These are phyloP conservation scores for Tuber melanosporum DNA, from an alignment of 495 filamentous ascomycete species.

Conservation along the genomic window DNA sequence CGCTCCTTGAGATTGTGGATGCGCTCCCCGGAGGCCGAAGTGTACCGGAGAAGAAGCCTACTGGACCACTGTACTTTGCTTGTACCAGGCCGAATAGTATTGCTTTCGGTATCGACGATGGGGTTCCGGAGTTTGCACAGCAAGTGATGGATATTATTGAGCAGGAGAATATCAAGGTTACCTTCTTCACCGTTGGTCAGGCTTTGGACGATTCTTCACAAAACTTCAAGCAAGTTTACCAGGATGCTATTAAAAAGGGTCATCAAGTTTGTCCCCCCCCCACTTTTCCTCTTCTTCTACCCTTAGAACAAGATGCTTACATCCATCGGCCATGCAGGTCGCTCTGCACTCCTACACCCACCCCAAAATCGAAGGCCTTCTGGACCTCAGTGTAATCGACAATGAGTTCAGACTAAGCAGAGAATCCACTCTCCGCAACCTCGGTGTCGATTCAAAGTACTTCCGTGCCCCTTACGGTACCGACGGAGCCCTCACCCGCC, in stretches of 20 bases:
- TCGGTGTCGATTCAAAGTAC: conserved; percentile 19
- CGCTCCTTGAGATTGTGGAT: conserved; percentile 61
- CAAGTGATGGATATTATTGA: conserved; percentile 60
- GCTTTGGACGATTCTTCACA: conserved; percentile 54
- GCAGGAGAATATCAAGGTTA: conserved; percentile 58
- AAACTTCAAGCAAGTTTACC: conserved; percentile 57
- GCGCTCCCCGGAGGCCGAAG: conserved; percentile 48
- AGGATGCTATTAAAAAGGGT: conserved; percentile 54
- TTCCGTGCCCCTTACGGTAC: conserved; percentile 70
- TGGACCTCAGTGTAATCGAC: conserved; percentile 54
- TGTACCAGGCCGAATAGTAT: conserved; percentile 68
- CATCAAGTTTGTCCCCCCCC: conserved; percentile 50
- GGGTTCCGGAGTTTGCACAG: conserved; percentile 55
- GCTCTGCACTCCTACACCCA: conserved; percentile 70
- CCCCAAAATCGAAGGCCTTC: conserved; percentile 63
- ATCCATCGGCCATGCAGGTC: conserved; percentile 47
- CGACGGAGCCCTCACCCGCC: conserved; percentile 64
- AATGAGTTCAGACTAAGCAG: conserved; percentile 57
- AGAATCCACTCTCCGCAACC: conserved; percentile 10
- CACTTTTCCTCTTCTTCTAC: background rate
- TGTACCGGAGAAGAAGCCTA: conserved; percentile 58
- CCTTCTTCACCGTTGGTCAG: conserved; percentile 69
- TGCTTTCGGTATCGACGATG: conserved; percentile 78
- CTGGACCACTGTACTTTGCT: conserved; percentile 55
- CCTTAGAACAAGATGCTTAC: background rate